Base-by-base conservation (phyloP, 768 basidiomycete species). In the Cantharellus anzutake region DNA sequence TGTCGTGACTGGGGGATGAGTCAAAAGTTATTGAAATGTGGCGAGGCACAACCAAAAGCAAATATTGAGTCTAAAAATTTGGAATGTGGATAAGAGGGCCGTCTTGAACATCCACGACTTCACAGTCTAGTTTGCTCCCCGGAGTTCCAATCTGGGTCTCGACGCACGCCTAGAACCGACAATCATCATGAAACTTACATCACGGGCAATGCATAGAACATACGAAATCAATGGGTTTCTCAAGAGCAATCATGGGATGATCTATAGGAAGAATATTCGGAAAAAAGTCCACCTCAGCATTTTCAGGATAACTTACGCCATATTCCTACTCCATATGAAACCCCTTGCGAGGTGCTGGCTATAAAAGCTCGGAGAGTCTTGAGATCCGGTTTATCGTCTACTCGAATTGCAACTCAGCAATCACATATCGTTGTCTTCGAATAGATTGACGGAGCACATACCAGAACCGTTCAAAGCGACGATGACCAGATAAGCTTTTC, bases 81-180 rank as follows among this genome's bases (percentile, higher is more conserved):
- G 20, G 20, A 29, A 29, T 29, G 20, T 29, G 20, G 20, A 29
- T 29, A 29, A 29, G 20, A 29, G 20, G 20, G 20, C 20, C 20
- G 20, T 29, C 20, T 29, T 29, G 20, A 29, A 29, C 20, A 29
- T 83, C 76, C 16, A 90, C 66, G 59, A 97, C 78, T 70, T 99
- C 91, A 68, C 94, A 98, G 70, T 99, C 96, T 29, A 79, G 74
- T 60, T 67, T 67, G 56, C 80, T 78, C 0, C 85, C 85, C 3
- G 69, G 66, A 60, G 86, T 78, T 3, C 90, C 91, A 58, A 94
- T 82, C 70, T 98, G 93, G 34, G 91, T 88, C 71, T 97, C 94
- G 4, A 98, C 80, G 66, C 94, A 98, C 4, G 87, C 69, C 60
- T 73, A 70, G 59, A 73, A 71, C 14, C 11, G 7, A 11, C 7